phyloP scores from a whole-genome alignment of 1,284 basidiomycete genomes.

The Ganoderma multipileum region DNA sequence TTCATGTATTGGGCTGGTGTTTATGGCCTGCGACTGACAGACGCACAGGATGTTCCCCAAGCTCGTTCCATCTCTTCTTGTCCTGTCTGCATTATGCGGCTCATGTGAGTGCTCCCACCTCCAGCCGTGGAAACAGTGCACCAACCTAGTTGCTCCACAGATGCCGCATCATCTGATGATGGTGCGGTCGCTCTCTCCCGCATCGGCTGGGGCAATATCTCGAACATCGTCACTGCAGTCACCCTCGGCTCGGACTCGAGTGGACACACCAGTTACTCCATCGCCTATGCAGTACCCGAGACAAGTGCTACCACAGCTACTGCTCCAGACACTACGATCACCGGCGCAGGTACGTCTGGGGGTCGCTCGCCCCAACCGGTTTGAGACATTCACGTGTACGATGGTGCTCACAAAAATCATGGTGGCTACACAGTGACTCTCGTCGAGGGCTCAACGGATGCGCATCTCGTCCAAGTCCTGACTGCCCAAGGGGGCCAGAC shows the following conservation, averaged over 20 bases:
- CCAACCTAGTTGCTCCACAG: neutral
- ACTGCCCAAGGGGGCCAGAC: neutral
- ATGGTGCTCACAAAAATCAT: neutral
- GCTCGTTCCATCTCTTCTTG: neutral
- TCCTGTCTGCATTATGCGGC: neutral
- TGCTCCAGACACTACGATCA: neutral
- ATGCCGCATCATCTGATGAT: neutral
- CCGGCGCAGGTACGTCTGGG: conserved; percentile 2
- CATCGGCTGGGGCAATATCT: neutral
- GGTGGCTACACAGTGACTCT: neutral
- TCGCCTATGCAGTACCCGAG: neutral
- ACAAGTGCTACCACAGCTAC: neutral
- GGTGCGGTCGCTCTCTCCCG: neutral
- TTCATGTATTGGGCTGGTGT: no score
- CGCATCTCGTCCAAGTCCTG: neutral
- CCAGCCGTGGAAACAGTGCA: neutral
- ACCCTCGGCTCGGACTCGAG: neutral
- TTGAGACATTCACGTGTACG: neutral
- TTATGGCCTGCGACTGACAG: neutral
- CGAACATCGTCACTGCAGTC: neutral
- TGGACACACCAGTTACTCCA: neutral
- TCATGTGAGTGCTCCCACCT: neutral
- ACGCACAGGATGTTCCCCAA: neutral
- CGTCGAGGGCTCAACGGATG: conserved; percentile 8
- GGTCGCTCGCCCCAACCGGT: neutral